These are phyloP conservation scores for Starmerella vaccinii DNA, from an alignment of 805 yeast genomes.

Conservation along the genomic window DNA sequence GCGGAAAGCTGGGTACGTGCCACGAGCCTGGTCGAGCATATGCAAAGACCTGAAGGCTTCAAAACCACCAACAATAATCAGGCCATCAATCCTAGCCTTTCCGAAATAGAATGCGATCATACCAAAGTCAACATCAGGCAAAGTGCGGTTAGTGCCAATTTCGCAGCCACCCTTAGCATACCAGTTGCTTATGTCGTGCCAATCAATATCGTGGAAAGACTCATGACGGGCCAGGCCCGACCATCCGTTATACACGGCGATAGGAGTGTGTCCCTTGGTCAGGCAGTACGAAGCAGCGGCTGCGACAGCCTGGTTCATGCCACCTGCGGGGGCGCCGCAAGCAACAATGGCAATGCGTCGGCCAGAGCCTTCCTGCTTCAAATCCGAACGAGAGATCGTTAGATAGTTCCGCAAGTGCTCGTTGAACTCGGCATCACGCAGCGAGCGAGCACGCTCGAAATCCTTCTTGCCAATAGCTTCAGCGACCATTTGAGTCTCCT, in stretches of 20 bases:
- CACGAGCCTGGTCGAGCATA: conserved; percentile 68
- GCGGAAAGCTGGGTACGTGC: conserved; percentile 76
- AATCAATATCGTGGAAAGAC: conserved; percentile 57
- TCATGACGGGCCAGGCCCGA: conserved; percentile 85
- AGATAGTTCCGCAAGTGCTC: conserved; percentile 68
- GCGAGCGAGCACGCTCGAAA: conserved; percentile 74
- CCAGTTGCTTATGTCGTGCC: conserved; percentile 88
- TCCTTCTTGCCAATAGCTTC: conserved; percentile 68
- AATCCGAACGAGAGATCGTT: conserved; percentile 54
- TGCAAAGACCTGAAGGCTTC: conserved; percentile 87
- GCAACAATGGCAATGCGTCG: conserved; percentile 75
- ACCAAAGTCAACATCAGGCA: conserved; percentile 79
- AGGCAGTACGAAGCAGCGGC: conserved; percentile 85
- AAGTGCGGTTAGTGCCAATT: conserved; percentile 85
- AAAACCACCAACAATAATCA: conserved; percentile 88
- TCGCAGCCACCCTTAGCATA: conserved; percentile 87
- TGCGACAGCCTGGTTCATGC: conserved; percentile 82
- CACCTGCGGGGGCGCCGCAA: conserved; percentile 97
- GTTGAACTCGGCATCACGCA: conserved; percentile 79
- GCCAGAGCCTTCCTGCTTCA: conserved; percentile 33
- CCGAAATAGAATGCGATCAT: conserved; percentile 88
- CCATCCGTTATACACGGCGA: conserved; percentile 88
- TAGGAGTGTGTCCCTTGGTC: conserved; percentile 82
- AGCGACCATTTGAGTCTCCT: conserved; percentile 80
- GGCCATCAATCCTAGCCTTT: conserved; percentile 76